These are phyloP conservation scores for Fusarium algeriense DNA, from an alignment of 2,329 filamentous ascomycete species.

Conservation along the genomic window DNA sequence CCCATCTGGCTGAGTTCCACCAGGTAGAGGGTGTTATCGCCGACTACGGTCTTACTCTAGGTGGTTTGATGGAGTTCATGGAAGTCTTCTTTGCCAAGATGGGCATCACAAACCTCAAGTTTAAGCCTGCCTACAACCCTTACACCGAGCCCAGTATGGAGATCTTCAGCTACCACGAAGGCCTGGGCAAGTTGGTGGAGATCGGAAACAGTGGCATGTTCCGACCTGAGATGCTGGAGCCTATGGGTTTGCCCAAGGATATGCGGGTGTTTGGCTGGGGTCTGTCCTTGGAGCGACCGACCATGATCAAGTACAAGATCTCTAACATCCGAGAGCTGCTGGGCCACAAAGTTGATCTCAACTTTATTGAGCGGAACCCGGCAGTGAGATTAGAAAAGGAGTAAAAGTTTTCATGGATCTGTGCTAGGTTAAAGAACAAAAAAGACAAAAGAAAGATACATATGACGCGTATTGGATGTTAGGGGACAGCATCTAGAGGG, in stretches of 20 bases:
- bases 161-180: slow-evolving; percentile 95
- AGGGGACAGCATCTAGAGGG: slow-evolving; percentile 31
- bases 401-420: slow-evolving; percentile 54
- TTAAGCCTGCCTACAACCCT: slow-evolving; percentile 97
- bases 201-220: slow-evolving; percentile 99
- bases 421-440: slow-evolving; percentile 5
- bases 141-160: slow-evolving; percentile 98
- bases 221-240: slow-evolving; percentile 94
- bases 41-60: slow-evolving; percentile 92
- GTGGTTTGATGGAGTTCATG: slow-evolving; percentile 93
- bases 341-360: slow-evolving; percentile 94
- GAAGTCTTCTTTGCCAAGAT: slow-evolving; percentile 97
- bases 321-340: slow-evolving; percentile 93
- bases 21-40: slow-evolving; percentile 99
- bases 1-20: slow-evolving; percentile 97
- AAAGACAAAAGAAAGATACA: slow-evolving; percentile 8
- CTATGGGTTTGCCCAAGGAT: slow-evolving; percentile 93
- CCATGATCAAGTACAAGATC: slow-evolving; percentile 95
- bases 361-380: slow-evolving; percentile 91
- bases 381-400: slow-evolving; percentile 91
- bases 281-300: slow-evolving; percentile 89
- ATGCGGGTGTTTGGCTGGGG: slow-evolving; percentile 96
- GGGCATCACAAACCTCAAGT: slow-evolving; percentile 85
- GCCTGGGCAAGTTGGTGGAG: slow-evolving; percentile 90
- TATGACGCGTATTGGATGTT: slow-evolving; percentile 13